Base-by-base conservation (phyloP, 1,139 yeast species). In the Nakaseomyces glabratus region DNA sequence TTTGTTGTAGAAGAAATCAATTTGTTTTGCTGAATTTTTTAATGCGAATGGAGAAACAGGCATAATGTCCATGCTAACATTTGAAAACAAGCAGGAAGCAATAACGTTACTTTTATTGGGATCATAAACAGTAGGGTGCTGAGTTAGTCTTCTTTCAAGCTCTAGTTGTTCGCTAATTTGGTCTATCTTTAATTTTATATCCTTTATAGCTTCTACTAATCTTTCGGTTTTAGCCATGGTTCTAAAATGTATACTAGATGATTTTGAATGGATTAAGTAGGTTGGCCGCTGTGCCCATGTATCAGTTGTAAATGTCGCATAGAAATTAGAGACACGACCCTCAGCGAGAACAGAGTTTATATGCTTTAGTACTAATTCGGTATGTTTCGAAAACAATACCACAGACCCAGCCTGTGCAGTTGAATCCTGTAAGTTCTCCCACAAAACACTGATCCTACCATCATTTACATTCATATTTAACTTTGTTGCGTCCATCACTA, bases 401-500 rank as follows among this genome's bases (percentile, higher is more conserved):
- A 44, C 18, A 2, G 56, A 51, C 2, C 46, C 42, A 9, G 55
- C 47, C 7, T 48, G 45, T 2, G 44, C 38, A 6, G 46, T 42
- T 5, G 44, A 39, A 20, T 48, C 51, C 23, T 39, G 44, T 1
- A 47, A 39, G 24, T 45, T 43, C 25, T 48, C 54, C 25, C 43
- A 36, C 19, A 46, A 30, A 18, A 46, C 16, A 30, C 52, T 48
- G 2, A 45, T 18, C 30, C 60, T 63, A 8, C 61, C 48, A 18
- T 51, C 57, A 14, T 50, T 39, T 4, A 50, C 42, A 1, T 52
- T 48, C 4, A 51, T 41, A 12, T 49, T 41, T 1, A 53, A 28
- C 9, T 55, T 41, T 3, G 58, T 42, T 6, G 54, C 46, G 17
- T 56, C 60, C 16, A 47, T 34, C n/a, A 37, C 43, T 13, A 48